Evolutionary conservation across 1,284 basidiomycete species (phyloP).

Genomic region (Melampsora abietis-canadensis): DNA sequence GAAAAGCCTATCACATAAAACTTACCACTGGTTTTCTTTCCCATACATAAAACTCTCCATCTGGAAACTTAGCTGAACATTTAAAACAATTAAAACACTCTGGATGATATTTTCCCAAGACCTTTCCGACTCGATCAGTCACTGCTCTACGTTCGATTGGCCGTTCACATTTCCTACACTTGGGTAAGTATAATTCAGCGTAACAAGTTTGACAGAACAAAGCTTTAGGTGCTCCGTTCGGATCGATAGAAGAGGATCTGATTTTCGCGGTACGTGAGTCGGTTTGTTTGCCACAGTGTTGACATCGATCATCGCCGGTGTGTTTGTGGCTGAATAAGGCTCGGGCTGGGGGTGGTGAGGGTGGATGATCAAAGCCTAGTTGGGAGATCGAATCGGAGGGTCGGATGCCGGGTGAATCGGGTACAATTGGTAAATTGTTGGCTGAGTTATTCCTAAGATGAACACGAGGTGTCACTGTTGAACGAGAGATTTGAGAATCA

Average conservation of each 20-base stretch:
- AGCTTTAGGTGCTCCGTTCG: background rate
- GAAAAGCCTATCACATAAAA: too few species aligned
- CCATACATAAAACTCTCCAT: slow-evolving; percentile 51
- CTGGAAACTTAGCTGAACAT: slow-evolving; percentile 48
- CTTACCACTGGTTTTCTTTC: slow-evolving; percentile 12
- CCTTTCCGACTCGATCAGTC: slow-evolving; percentile 50
- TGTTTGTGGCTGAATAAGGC: background rate
- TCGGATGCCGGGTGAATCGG: slow-evolving; percentile 21
- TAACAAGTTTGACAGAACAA: slow-evolving; percentile 49
- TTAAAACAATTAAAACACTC: slow-evolving; percentile 49
- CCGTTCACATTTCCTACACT: slow-evolving; percentile 49
- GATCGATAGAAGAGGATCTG: background rate
- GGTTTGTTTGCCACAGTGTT: background rate
- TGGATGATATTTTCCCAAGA: slow-evolving; percentile 50
- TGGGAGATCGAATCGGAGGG: slow-evolving; percentile 35
- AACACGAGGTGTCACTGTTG: background rate
- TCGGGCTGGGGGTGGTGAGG: slow-evolving; percentile 6
- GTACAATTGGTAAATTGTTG: slow-evolving; percentile 1
- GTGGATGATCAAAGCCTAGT: slow-evolving; percentile 13
- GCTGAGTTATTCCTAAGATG: background rate
- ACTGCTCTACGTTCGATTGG: slow-evolving; percentile 51
- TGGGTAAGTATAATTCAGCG: slow-evolving; percentile 50
- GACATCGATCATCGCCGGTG: background rate
- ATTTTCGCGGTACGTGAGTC: background rate
- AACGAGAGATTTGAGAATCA: background rate